Evolutionary conservation across 1,284 basidiomycete genomes (phyloP), one percentile per base, ranked within the genome.

Genomic region (Pisolithus thermaeus): DNA sequence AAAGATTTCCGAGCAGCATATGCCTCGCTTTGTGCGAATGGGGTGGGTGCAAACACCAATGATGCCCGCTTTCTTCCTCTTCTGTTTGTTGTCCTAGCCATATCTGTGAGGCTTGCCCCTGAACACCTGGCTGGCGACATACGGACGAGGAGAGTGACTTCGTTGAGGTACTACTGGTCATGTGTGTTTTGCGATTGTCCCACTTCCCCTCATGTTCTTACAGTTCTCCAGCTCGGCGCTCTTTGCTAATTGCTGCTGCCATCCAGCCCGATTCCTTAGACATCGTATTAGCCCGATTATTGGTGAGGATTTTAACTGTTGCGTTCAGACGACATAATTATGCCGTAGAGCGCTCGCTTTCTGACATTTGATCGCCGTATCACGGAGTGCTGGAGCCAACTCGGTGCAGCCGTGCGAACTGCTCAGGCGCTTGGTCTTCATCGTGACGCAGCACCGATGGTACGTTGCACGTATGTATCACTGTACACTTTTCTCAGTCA

Each of bases 361-460:
- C 75, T 97, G 49, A 92, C 92, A 2, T 86, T 95, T 61, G 87
- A 92, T 63, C 81, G 91, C 39, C 82, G 90, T 50, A 90, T 92
- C 58, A 92, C 90, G 4, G 94, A 97, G 70, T 94, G 92, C 63
- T 97, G 95, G 93, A 93, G 90, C 63, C 90, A 95, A 62, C 76
- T 97, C 11, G 94, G 94, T 45, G 92, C 92, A 1, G 92, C 92
- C 38, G 84, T 97, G 18, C 76, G 94, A 49, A 97, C 93, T 14
- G 95, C 94, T 11, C 94, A 97, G 65, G 94, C 94, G 1, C 83
- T 97, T 38, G 95, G 94, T 16, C 71, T 97, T 35, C 94, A 97
- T 69, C 79, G 95, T 50, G 94, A 97, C 66, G 91, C 91, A 12
- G 80, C 84, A n/a, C 86, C 84, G 52, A 84, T 90, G 74, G 90